Base-by-base conservation (phyloP, 73 alveolate genomes). In the Effrenium voratum region DNA sequence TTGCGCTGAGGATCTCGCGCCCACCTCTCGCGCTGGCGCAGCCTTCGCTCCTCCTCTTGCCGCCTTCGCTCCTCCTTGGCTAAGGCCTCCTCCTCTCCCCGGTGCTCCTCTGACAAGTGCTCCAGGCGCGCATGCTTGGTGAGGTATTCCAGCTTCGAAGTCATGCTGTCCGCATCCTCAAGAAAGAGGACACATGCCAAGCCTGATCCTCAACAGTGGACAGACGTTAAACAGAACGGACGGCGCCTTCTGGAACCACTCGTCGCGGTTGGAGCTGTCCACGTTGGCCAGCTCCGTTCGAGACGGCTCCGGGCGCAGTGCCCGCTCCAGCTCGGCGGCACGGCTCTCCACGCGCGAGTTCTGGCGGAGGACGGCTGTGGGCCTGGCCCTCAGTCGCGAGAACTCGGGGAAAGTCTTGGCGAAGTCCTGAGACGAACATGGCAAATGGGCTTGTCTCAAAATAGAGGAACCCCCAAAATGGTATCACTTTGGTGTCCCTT, bases 311-410 rank as follows among this genome's bases (percentile, higher is more conserved):
- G 47, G 40, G n/a, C 80, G 55, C 2, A 90, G 68, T 30, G 75
- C 95, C 2, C 97, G 97, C 60, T 90, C 97, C 19, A 90, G 86
- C 75, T 90, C 97, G 50, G 97, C 97, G 2, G 97, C 97, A 45
- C 97, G 45, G 75, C 66, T 26, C 16, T 90, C 87, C 13, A 87
- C 97, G 19, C 97, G 97, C 3, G 55, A 19, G 87, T 90, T 90
- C 97, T 90, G 59, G 34, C 44, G 75, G n/a, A 68, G 87, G 41
- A 68, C 97, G 5, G 87, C 97, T 2, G 95, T 85, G 12, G 95
- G 43, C 0, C 87, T 86, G 44, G 97, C n/a, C 28, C 41, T 90
- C 32, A 34, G 72, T 50, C 87, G 43, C 79, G 40, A 30, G 40
- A 79, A 79, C 44, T 79, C 90, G 13, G 90, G 90, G 26, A 44